Conservation (phyloP, 2,329 filamentous ascomycete genomes). For the Tolypocladium pustulatum region DNA sequence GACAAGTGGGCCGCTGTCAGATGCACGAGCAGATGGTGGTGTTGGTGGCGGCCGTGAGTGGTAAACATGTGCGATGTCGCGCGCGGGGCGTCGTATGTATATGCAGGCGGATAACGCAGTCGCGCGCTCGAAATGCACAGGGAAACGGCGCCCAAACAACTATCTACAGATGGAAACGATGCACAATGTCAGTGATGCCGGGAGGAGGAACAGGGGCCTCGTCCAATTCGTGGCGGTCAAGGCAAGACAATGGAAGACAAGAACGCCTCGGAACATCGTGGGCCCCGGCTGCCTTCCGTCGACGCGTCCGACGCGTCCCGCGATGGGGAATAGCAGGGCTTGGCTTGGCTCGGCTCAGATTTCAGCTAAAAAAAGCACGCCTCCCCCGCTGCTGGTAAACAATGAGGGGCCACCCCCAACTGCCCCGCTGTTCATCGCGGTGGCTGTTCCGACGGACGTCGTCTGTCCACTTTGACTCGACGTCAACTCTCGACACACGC, state of each 20-base stretch:
- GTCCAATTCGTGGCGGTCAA: not conserved
- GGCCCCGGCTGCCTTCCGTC: not conserved
- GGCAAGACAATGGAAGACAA: not conserved
- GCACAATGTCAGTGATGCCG: not conserved
- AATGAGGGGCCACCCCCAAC: not conserved
- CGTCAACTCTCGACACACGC: not conserved
- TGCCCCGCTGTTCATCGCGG: not conserved
- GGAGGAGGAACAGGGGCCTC: too few species aligned
- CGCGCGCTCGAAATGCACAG: not conserved
- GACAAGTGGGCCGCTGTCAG: constrained; percentile 7
- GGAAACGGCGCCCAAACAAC: not conserved
- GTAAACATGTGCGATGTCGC: not conserved
- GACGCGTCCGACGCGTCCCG: not conserved
- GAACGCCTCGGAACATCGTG: not conserved
- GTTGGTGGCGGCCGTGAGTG: not conserved
- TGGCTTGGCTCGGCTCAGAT: not conserved
- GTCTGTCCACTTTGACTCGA: too few species aligned
- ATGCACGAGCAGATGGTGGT: not conserved
- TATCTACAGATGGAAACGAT: not conserved
- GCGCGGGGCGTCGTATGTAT: not conserved
- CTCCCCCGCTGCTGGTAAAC: not conserved
- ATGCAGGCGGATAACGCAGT: not conserved
- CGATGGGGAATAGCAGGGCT: not conserved
- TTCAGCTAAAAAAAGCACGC: not conserved
- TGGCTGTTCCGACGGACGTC: not conserved